Percentiles rank a stretch among this genome's conserved stretches.
These are phyloP conservation scores for Agrostemma githago DNA, from an alignment of 148 eudicot genomes.

Conservation along the genomic window DNA sequence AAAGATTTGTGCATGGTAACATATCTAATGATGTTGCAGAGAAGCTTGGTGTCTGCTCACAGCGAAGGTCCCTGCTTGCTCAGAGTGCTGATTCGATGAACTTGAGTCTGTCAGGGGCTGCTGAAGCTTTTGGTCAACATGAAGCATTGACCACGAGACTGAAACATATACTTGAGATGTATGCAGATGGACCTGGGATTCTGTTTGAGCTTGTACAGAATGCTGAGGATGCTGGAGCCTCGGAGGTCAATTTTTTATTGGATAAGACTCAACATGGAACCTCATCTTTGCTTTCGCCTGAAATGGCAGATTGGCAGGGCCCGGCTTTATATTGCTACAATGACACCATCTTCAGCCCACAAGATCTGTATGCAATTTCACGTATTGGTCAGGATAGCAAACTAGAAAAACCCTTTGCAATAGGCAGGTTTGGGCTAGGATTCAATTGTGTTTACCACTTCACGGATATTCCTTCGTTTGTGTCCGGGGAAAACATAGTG, in stretches of 20 bases:
- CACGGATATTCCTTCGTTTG: slow-evolving; percentile 89
- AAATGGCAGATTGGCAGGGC: slow-evolving; percentile 99
- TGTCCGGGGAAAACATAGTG: slow-evolving; percentile 95
- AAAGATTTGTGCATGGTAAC: slow-evolving; percentile 92
- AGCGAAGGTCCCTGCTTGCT: slow-evolving; percentile 88
- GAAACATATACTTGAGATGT: slow-evolving; percentile 98
- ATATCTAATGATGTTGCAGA: slow-evolving; percentile 97
- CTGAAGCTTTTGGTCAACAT: slow-evolving; percentile 99
- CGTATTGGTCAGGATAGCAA: slow-evolving; percentile 99
- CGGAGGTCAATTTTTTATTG: slow-evolving; percentile 75
- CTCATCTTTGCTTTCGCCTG: slow-evolving; percentile 94
- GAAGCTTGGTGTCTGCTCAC: slow-evolving; percentile 95
- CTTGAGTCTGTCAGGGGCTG: slow-evolving; percentile 89
- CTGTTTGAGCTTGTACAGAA: slow-evolving; percentile 97
- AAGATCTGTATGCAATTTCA: slow-evolving; percentile 90
- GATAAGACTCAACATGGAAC: slow-evolving; percentile 94
- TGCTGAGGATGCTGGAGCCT: slow-evolving; percentile 99
- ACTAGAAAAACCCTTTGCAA: slow-evolving; percentile 93
- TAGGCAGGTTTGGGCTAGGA: slow-evolving; percentile 98
- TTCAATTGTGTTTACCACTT: slow-evolving; percentile 97
- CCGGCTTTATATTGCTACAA: slow-evolving; percentile 95
- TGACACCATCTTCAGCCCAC: slow-evolving; percentile 87
- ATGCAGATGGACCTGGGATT: slow-evolving; percentile 97
- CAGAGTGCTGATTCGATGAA: slow-evolving; percentile 99
- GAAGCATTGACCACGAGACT: slow-evolving; percentile 97